phyloP scores from a whole-genome alignment of 2,329 filamentous ascomycete genomes.

The Aspergillus luchuensis region DNA sequence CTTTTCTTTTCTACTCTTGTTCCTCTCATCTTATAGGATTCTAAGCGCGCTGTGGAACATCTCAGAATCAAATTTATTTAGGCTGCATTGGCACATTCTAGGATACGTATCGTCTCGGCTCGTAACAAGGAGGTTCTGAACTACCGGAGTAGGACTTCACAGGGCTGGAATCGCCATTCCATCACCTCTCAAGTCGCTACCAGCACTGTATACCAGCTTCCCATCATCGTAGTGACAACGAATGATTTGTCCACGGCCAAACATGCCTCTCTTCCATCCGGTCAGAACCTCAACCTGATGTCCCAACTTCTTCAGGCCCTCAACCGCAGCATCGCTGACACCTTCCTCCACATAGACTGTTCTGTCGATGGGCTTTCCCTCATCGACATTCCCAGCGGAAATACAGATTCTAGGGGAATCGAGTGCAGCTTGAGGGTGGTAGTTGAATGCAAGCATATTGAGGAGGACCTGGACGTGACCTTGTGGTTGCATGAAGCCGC shows the following conservation, averaged over 20 bases:
- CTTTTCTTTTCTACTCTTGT: too few species aligned
- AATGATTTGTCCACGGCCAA: constrained; percentile 87
- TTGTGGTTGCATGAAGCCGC: constrained; percentile 97
- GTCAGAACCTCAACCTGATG: constrained; percentile 71
- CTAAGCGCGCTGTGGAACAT: neutral
- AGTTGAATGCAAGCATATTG: constrained; percentile 80
- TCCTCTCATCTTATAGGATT: too few species aligned
- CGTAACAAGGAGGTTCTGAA: neutral
- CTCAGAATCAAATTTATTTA: neutral
- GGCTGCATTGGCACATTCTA: neutral
- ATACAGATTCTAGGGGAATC: constrained; percentile 93
- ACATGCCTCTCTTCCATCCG: constrained; percentile 68
- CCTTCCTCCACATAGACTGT: constrained; percentile 82
- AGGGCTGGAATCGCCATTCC: constrained; percentile 63
- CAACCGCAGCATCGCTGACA: constrained; percentile 67
- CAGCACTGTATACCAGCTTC: constrained; percentile 76
- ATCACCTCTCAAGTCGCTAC: constrained; percentile 85
- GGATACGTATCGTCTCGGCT: neutral
- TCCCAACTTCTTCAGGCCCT: constrained; percentile 68
- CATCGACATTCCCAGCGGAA: constrained; percentile 68
- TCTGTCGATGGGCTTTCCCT: constrained; percentile 59
- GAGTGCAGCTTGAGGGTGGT: constrained; percentile 82
- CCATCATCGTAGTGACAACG: constrained; percentile 75
- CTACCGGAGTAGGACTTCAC: neutral
- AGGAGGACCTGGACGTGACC: constrained; percentile 91